Conservation (phyloP, 1,139 yeast genomes). For the Kodamaea alishanica region DNA sequence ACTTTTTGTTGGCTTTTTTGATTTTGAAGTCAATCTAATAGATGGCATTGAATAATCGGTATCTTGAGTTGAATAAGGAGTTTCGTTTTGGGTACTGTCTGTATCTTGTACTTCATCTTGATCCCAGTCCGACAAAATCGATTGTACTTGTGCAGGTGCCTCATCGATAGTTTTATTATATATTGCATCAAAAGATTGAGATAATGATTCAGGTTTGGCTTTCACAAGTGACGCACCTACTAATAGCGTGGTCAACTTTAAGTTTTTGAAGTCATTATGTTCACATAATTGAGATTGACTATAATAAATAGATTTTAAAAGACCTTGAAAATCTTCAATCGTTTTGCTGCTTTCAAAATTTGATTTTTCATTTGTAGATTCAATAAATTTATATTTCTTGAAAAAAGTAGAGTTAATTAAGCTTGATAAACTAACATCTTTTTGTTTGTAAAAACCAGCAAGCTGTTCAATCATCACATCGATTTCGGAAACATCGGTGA, state of each 20-base stretch:
- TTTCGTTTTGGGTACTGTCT: conserved; percentile 1
- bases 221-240: conserved; percentile 28
- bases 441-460: conserved; percentile 28
- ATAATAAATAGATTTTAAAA: conserved; percentile 9
- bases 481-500: conserved; percentile 38
- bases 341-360: conserved; percentile 4
- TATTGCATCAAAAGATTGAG: conserved; percentile 9
- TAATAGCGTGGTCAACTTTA: conserved; percentile 19
- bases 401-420: conserved; percentile 9
- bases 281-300: conserved; percentile 7
- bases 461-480: conserved; percentile 53
- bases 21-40: conserved; percentile 17
- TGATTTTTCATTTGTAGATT: neutral
- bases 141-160: conserved; percentile 20
- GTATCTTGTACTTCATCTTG: conserved; percentile 8
- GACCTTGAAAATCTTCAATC: conserved; percentile 11
- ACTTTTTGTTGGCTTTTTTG: neutral
- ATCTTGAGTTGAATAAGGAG: conserved; percentile 9
- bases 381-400: conserved; percentile 6
- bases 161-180: conserved; percentile 12
- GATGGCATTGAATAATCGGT: conserved; percentile 19
- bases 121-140: conserved; percentile 30
- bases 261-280: conserved; percentile 14
- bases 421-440: conserved; percentile 20
- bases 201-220: conserved; percentile 14